Evolutionary conservation across 192 early-diverging fungal species (phyloP).

Genomic region (Mortierella alpina): DNA sequence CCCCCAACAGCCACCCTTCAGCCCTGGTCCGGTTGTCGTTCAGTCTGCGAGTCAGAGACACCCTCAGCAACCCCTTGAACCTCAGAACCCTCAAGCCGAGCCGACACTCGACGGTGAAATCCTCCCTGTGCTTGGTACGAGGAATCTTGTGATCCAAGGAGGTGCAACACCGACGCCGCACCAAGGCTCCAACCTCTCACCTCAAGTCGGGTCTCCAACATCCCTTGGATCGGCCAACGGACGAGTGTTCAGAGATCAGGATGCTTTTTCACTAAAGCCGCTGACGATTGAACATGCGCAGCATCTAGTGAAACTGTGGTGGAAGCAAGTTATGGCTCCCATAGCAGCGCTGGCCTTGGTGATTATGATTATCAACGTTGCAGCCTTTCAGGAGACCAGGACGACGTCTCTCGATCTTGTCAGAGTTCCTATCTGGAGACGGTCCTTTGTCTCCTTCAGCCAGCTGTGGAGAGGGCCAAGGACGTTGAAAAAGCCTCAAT

Average conservation of each 20-base stretch:
- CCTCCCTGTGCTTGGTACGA: not conserved
- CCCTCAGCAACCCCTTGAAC: constrained; percentile 44
- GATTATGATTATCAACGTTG: constrained; percentile 40
- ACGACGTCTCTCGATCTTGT: constrained; percentile 29
- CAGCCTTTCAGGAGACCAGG: constrained; percentile 38
- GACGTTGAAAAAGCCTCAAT: not conserved
- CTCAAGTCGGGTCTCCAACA: constrained; percentile 30
- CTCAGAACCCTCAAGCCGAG: constrained; percentile 41
- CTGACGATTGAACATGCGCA: not conserved
- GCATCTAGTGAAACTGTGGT: constrained; percentile 7
- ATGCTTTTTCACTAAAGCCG: not conserved
- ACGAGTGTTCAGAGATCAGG: constrained; percentile 6
- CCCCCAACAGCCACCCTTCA: constrained; percentile 37
- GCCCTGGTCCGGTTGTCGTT: constrained; percentile 1
- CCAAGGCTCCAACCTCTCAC: constrained; percentile 15
- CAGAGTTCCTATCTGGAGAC: constrained; percentile 15
- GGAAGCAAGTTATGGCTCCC: constrained; percentile 22
- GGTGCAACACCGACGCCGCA: not conserved
- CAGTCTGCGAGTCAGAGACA: constrained; percentile 35
- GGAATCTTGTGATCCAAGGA: not conserved
- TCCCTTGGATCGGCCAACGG: not conserved
- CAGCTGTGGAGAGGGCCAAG: constrained; percentile 22
- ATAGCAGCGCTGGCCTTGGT: constrained; percentile 12
- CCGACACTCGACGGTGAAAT: constrained; percentile 20
- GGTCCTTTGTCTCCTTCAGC: constrained; percentile 18